phyloP scores from a whole-genome alignment of 306 rosid genomes.

The Senna tora region DNA sequence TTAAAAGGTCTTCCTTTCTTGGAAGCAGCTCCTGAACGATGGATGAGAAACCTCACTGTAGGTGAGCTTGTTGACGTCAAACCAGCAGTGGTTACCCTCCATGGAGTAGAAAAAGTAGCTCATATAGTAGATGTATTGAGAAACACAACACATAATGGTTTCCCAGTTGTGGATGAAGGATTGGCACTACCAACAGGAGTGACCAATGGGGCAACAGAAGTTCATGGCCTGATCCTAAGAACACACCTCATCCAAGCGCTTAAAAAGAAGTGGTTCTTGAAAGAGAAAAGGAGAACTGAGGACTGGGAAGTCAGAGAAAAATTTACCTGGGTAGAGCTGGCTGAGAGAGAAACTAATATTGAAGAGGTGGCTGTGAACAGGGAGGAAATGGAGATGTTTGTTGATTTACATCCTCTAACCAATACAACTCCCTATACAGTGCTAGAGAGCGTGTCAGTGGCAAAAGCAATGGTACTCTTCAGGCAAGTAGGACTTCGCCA shows the following conservation, averaged over 20 bases:
- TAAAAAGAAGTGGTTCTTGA: constrained; percentile 82
- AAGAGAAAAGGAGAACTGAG: constrained; percentile 74
- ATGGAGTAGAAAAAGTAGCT: constrained; percentile 73
- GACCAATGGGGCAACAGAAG: constrained; percentile 54
- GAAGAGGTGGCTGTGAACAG: constrained; percentile 77
- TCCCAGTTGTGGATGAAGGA: constrained; percentile 71
- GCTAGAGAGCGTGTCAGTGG: constrained; percentile 72
- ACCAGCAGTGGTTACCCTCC: constrained; percentile 66
- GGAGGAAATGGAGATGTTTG: constrained; percentile 81
- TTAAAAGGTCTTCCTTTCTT: constrained; percentile 90
- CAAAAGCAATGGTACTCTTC: constrained; percentile 91
- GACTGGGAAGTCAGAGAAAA: constrained; percentile 91
- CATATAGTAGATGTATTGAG: constrained; percentile 74
- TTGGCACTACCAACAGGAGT: constrained; percentile 53
- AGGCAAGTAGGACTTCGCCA: constrained; percentile 87
- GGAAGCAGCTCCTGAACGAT: constrained; percentile 88
- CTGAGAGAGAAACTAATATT: constrained; percentile 66
- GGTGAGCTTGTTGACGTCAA: constrained; percentile 83
- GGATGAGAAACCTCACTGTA: constrained; percentile 89
- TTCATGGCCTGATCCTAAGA: constrained; percentile 83
- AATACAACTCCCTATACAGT: constrained; percentile 85
- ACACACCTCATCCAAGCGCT: constrained; percentile 77
- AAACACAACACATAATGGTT: constrained; percentile 85
- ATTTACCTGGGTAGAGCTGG: constrained; percentile 77
- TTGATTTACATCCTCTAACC: constrained; percentile 89